Conservation (phyloP, 768 basidiomycete genomes). For the Agaricus subrufescens region DNA sequence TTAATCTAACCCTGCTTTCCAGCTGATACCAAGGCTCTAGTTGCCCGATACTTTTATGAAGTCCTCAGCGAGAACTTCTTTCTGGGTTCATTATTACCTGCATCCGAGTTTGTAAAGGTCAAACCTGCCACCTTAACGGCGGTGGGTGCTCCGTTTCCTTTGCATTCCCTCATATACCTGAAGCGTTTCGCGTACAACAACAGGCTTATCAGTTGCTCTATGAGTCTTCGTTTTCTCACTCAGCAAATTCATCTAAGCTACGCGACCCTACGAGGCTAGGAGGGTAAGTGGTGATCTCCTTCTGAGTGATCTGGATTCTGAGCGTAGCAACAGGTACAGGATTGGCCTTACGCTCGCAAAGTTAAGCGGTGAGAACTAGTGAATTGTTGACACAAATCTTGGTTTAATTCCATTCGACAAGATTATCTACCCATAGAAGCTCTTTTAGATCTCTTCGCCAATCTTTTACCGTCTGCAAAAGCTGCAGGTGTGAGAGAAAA, state of each 20-base stretch:
- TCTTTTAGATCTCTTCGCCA: constrained; percentile 51
- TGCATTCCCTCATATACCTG: not conserved
- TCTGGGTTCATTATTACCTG: constrained; percentile 8
- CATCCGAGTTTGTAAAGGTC: not conserved
- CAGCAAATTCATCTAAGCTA: constrained; percentile 39
- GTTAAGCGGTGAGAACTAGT: constrained; percentile 35
- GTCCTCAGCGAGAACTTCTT: constrained; percentile 16
- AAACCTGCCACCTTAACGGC: constrained; percentile 16
- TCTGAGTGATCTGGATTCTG: not conserved
- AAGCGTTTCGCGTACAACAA: constrained; percentile 16
- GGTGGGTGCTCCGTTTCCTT: constrained; percentile 3
- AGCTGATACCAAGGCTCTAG: constrained; percentile 4
- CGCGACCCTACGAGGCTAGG: constrained; percentile 41
- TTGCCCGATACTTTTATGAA: constrained; percentile 13
- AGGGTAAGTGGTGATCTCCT: constrained; percentile 30
- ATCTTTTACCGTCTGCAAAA: constrained; percentile 44
- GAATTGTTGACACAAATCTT: not conserved
- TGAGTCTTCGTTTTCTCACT: constrained; percentile 38
- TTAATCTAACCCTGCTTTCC: not conserved
- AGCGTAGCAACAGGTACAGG: constrained; percentile 25
- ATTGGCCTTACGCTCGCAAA: constrained; percentile 46
- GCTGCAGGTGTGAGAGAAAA: constrained; percentile 22
- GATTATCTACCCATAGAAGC: constrained; percentile 57
- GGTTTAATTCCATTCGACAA: constrained; percentile 14
- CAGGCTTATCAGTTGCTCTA: constrained; percentile 53